Percentiles rank a stretch among this genome's conserved stretches.
These are phyloP conservation scores for Chloris gayana DNA, from an alignment of 176 grass and related monocot genomes.

Conservation along the genomic window DNA sequence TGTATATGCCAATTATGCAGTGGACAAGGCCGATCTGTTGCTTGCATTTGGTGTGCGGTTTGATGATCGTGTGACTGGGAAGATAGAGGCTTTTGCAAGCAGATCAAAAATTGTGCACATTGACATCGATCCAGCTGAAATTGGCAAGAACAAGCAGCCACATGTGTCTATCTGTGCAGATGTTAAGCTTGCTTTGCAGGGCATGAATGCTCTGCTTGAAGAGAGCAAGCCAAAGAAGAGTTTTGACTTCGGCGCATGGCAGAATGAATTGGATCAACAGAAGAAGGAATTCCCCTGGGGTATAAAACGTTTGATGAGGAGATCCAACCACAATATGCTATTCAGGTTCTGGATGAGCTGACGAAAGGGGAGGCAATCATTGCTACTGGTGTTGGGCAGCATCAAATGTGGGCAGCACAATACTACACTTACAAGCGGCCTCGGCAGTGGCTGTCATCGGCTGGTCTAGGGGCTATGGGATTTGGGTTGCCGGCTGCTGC, in stretches of 20 bases:
- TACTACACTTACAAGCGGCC: constrained; percentile 80
- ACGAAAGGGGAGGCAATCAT: constrained; percentile 81
- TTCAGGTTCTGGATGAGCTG: constrained; percentile 89
- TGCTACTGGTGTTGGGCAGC: constrained; percentile 85
- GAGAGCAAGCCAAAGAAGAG: constrained; percentile 33
- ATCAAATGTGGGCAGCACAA: constrained; percentile 98
- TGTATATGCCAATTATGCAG: constrained; percentile 85
- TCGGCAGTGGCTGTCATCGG: constrained; percentile 74
- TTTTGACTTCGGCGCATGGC: constrained; percentile 67
- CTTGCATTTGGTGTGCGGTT: constrained; percentile 96
- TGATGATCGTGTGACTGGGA: constrained; percentile 95
- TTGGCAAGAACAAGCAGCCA: constrained; percentile 98
- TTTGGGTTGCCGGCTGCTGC: constrained; percentile 92
- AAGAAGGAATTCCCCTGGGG: constrained; percentile 74
- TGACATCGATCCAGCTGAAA: constrained; percentile 97
- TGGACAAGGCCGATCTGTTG: constrained; percentile 91
- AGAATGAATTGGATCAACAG: constrained; percentile 68
- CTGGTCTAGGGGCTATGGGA: constrained; percentile 89
- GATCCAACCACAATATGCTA: constrained; percentile 79
- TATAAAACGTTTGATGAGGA: constrained; percentile 76
- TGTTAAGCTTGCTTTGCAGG: constrained; percentile 73
- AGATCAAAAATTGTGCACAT: constrained; percentile 97
- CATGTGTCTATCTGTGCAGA: constrained; percentile 93
- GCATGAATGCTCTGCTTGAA: constrained; percentile 65
- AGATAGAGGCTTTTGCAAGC: constrained; percentile 95